Conservation (phyloP, 768 basidiomycete species). For the Serendipita sp. region DNA sequence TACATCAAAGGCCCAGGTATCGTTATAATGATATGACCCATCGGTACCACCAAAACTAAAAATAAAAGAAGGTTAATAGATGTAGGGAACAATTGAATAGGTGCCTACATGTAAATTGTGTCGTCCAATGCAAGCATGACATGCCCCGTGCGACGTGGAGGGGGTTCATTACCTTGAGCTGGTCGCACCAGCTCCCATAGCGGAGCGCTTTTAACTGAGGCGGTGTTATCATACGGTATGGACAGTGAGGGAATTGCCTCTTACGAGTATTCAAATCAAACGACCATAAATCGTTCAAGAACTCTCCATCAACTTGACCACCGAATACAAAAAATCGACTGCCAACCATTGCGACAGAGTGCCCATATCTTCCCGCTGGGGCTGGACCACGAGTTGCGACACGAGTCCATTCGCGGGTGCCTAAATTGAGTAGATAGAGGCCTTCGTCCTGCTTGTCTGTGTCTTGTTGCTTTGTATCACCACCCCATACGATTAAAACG, state of each 20-base stretch:
- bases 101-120: slow-evolving; percentile 62
- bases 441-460: slow-evolving; percentile 80
- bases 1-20: slow-evolving; percentile 91
- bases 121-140: slow-evolving; percentile 70
- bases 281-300: slow-evolving; percentile 87
- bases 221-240: slow-evolving; percentile 2
- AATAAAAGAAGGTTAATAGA: slow-evolving; percentile 26
- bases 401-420: slow-evolving; percentile 89
- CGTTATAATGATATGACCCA: slow-evolving; percentile 97
- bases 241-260: slow-evolving; percentile 17
- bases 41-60: slow-evolving; percentile 98
- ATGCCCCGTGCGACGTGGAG: slow-evolving; percentile 84
- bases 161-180: slow-evolving; percentile 35
- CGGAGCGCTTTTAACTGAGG: slow-evolving; percentile 55
- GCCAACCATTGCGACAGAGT: slow-evolving; percentile 84
- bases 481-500: slow-evolving; percentile 95
- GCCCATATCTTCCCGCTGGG: slow-evolving; percentile 86
- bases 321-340: slow-evolving; percentile 91
- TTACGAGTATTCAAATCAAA: slow-evolving; percentile 90
- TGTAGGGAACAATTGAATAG: slow-evolving; percentile 11
- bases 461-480: slow-evolving; percentile 60
- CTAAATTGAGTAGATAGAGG: slow-evolving; percentile 83
- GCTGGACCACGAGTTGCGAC: slow-evolving; percentile 60
- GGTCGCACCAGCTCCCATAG: slow-evolving; percentile 69
- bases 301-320: slow-evolving; percentile 88